Percentiles rank a stretch among this genome's conserved stretches.
These are phyloP conservation scores for Thermoascus crustaceus DNA, from an alignment of 2,329 filamentous ascomycete species.

Conservation along the genomic window DNA sequence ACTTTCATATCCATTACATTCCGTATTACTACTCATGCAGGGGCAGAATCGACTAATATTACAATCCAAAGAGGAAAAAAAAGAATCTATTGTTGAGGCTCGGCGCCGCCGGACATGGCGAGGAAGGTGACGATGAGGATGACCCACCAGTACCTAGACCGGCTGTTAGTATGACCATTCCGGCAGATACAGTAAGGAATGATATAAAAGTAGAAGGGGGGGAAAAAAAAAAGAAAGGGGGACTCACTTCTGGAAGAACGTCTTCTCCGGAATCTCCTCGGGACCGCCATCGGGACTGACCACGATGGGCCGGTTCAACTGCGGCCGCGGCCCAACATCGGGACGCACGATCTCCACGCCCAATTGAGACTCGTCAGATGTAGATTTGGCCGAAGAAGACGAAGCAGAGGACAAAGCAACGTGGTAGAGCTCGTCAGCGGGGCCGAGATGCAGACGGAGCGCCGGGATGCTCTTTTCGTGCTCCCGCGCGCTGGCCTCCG, in stretches of 20 bases:
- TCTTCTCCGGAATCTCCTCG: conserved; percentile 35
- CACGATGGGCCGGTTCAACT: conserved; percentile 33
- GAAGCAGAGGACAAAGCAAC: conserved; percentile 26
- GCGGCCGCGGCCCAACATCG: conserved; percentile 27
- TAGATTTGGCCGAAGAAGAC: conserved; percentile 11
- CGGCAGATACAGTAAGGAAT: background rate
- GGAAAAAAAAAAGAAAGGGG: conserved; percentile 1
- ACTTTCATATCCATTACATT: too few relatives aligned
- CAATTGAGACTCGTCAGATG: conserved; percentile 12
- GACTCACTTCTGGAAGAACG: conserved; percentile 37
- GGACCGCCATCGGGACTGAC: conserved; percentile 30
- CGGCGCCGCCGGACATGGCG: conserved; percentile 34
- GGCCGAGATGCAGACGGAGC: conserved; percentile 33
- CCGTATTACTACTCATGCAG: background rate
- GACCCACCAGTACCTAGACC: conserved; percentile 40
- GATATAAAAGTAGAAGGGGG: background rate
- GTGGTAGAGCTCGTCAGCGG: conserved; percentile 30
- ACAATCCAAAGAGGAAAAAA: conserved; percentile 21
- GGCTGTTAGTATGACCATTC: background rate
- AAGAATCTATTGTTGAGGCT: conserved; percentile 11
- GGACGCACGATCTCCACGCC: conserved; percentile 27
- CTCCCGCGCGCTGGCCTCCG: too few relatives aligned
- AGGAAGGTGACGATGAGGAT: conserved; percentile 35
- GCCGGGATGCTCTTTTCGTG: conserved; percentile 23
- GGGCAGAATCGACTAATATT: too few relatives aligned